Conservation (phyloP, 495 filamentous ascomycete species). For the Sordaria brevicollis region DNA sequence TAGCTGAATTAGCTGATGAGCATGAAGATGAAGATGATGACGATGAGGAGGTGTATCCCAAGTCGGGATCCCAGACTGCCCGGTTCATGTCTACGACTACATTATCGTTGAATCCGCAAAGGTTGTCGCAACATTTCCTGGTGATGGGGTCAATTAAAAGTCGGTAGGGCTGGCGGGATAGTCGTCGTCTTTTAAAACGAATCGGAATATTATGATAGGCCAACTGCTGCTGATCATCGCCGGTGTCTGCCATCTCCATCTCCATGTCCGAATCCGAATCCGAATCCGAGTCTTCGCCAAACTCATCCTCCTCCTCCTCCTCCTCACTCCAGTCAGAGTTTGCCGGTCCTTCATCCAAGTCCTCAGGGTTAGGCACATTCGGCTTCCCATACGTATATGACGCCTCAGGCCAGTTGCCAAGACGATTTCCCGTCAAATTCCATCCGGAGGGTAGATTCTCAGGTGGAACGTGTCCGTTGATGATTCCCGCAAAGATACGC, state of each 20-base stretch:
- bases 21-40: neutral
- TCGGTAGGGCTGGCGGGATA: neutral
- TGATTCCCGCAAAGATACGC: neutral
- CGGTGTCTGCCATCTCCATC: neutral
- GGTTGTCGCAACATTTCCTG: neutral
- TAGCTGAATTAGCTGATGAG: no score
- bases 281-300: neutral
- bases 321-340: neutral
- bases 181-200: neutral
- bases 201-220: neutral
- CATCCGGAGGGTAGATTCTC: neutral
- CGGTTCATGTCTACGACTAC: no score
- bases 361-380: neutral
- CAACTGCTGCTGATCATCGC: neutral
- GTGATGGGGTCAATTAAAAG: neutral
- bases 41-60: neutral
- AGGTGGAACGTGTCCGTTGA: neutral
- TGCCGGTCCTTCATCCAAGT: neutral
- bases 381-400: neutral
- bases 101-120: neutral
- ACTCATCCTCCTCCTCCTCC: neutral
- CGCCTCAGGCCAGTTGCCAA: neutral
- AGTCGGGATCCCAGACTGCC: conserved; percentile 1
- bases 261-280: neutral
- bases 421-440: neutral